Base-by-base conservation (phyloP, 805 yeast species). In the Wickerhamiella australiensis region DNA sequence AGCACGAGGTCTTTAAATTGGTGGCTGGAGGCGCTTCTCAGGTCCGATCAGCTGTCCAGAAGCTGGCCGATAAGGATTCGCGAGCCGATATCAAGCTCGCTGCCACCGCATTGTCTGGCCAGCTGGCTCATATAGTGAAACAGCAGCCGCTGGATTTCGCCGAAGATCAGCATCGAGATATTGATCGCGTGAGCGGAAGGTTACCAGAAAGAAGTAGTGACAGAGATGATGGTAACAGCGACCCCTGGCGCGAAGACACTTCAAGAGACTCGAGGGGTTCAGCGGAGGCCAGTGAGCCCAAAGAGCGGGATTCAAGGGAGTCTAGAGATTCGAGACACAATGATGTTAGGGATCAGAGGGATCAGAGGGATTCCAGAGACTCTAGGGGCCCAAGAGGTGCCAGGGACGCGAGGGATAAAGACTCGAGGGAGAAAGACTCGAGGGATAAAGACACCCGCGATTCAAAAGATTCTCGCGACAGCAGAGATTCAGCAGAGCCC, bases 11-110 rank as follows among this genome's bases (percentile, higher is more conserved):
- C 2, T 35, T 45, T 12, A 26, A 27, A n/a, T 5, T 17, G 3
- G 64, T 81, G 41, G 65, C 80, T 17, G 72, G 73, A 2, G 71
- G 74, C 13, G 86, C 77, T 60, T 95, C 96, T 0, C 9, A 20
- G 4, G 25, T 42, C 8, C 72, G 6, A 6, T 65, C 62, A 3
- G 63, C 70, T 9, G 66, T 88, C 29, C 71, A 75, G 26, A 56
- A 59, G 1, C 75, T 83, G 18, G 59, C 76, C 6, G 53, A 62
- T 3, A 59, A 62, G 0, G 96, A 88, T 54, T 60, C 66, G 3
- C 74, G 96, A 54, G 88, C 84, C 49, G 97, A 88, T 64, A 72
- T 88, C 57, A 82, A 77, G 58, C 67, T 88, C 31, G 80, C 95
- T 1, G 78, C 86, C 0, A 77, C 61, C 6, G 62, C 66, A 13